phyloP scores from a whole-genome alignment of 441 rosid genomes.

The Syzygium syzygioides region DNA sequence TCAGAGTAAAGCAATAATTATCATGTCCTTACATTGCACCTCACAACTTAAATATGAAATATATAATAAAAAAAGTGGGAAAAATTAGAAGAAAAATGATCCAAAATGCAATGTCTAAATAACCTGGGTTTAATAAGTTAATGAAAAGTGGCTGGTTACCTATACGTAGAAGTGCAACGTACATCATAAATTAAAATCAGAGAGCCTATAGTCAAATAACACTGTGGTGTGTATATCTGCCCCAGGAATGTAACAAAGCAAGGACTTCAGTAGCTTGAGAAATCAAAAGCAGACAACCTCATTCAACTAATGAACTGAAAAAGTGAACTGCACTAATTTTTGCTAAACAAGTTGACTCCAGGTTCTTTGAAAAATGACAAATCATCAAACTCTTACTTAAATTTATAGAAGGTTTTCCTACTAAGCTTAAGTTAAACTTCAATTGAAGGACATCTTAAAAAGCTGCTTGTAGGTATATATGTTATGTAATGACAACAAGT shows the following conservation, averaged over 20 bases:
- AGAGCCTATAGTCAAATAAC: neutral
- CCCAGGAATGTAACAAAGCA: neutral
- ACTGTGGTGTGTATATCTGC: neutral
- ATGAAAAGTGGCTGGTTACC: neutral
- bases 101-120: neutral
- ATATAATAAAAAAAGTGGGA: neutral
- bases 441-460: neutral
- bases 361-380: neutral
- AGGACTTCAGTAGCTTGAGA: neutral
- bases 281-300: neutral
- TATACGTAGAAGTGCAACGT: neutral
- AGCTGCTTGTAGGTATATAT: neutral
- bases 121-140: neutral
- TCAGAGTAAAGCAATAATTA: neutral
- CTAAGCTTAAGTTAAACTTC: neutral
- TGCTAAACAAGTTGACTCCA: neutral
- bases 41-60: neutral
- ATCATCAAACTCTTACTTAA: neutral
- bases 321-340: neutral
- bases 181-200: neutral
- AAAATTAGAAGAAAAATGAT: neutral
- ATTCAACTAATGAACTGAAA: neutral
- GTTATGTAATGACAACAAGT: neutral
- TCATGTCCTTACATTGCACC: neutral
- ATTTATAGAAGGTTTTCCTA: neutral